These are phyloP conservation scores for Saccharum officinarum DNA, from an alignment of 176 grass and related monocot genomes.

Conservation along the genomic window DNA sequence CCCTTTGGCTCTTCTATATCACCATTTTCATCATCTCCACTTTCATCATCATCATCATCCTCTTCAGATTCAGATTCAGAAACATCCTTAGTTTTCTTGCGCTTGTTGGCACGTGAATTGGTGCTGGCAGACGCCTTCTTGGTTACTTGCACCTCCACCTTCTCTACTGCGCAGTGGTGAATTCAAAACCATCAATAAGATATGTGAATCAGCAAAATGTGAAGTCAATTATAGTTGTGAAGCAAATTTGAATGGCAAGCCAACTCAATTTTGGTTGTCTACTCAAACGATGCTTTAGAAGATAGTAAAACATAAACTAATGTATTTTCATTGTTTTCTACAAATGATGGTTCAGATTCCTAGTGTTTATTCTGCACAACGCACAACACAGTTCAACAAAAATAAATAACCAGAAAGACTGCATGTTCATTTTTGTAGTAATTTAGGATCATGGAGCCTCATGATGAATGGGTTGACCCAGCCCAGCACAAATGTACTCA, in stretches of 20 bases:
- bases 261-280: background rate
- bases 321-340: background rate
- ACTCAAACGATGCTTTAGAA: background rate
- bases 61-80: slow-evolving; percentile 66
- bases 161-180: slow-evolving; percentile 44
- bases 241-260: background rate
- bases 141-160: slow-evolving; percentile 32
- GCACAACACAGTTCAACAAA: background rate
- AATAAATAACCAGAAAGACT: background rate
- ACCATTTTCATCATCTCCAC: slow-evolving; percentile 47
- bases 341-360: background rate
- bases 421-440: background rate
- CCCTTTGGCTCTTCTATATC: slow-evolving; percentile 40
- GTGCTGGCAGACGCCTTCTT: slow-evolving; percentile 59
- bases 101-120: slow-evolving; percentile 69
- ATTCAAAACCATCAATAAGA: slow-evolving; percentile 31
- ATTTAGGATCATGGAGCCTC: background rate
- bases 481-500: background rate
- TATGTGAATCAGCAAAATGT: background rate
- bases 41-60: slow-evolving; percentile 45
- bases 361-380: background rate
- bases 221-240: background rate
- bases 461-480: background rate
- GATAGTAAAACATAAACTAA: background rate
- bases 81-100: slow-evolving; percentile 67